Conservation (phyloP, 1,139 yeast species). For the Pichia sp. region DNA sequence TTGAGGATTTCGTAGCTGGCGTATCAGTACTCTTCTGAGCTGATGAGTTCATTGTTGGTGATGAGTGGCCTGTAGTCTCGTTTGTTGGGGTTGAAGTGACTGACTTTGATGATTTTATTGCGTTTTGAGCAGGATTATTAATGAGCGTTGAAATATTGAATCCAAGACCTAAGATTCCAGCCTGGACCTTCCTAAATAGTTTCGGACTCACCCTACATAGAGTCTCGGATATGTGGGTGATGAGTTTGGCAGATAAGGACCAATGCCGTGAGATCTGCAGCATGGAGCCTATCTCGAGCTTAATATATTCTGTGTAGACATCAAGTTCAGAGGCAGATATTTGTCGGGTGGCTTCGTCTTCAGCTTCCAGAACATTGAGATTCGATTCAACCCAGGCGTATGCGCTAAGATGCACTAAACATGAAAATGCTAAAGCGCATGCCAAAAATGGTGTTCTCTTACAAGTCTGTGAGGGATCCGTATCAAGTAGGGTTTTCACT, state of each 20-base stretch:
- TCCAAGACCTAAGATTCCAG: conserved; percentile 21
- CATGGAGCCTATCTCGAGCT: conserved; percentile 39
- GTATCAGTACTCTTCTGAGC: too few species aligned
- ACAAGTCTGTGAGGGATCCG: conserved; percentile 35
- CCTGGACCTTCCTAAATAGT: conserved; percentile 22
- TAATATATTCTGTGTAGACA: conserved; percentile 40
- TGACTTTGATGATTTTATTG: too few species aligned
- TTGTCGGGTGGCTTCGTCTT: conserved; percentile 12
- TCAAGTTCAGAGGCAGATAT: conserved; percentile 32
- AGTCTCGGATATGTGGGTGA: conserved; percentile 38
- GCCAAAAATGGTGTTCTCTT: conserved; percentile 43
- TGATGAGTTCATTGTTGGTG: too few species aligned
- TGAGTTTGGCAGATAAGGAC: conserved; percentile 40
- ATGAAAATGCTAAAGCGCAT: conserved; percentile 44
- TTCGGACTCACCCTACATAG: conserved; percentile 25
- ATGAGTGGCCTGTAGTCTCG: too few species aligned
- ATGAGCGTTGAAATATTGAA: conserved; percentile 4
- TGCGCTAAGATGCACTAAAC: conserved; percentile 42
- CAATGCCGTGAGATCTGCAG: conserved; percentile 42
- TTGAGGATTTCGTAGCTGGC: too few species aligned
- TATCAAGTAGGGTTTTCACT: conserved; percentile 38
- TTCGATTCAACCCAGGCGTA: conserved; percentile 40
- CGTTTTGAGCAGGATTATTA: too few species aligned
- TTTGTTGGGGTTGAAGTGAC: too few species aligned
- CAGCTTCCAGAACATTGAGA: conserved; percentile 10